Evolutionary conservation across 345 rosid species (phyloP), one percentile per base, ranked within the genome.

Genomic region (Syzygium aromaticum): DNA sequence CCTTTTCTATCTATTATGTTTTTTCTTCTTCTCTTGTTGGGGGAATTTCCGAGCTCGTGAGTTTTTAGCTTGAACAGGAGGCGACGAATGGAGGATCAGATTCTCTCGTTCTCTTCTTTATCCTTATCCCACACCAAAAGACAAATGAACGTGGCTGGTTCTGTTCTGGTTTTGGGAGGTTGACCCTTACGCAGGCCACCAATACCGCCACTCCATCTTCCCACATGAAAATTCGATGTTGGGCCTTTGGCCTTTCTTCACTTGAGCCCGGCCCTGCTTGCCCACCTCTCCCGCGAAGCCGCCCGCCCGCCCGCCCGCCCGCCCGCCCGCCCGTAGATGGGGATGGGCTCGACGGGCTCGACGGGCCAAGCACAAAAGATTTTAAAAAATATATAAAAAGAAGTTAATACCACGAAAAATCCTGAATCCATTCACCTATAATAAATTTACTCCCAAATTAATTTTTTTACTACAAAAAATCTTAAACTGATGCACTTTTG

Each of bases 21-120:
- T 30, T 30, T 0, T 2, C 0, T 7, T 15, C 8, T 8, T 1
- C 1, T 15, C 15, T 1, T 4, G 8, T 9, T 7, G 0, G 11
- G 11, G 78, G 78, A 67, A 33, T 38, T 67, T 17, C 21, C 46
- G 82, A 73, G 27, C 82, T 38, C 23, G 82, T 73, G 49, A 38
- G 49, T 19, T 73, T 73, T 73, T 38, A 38, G 82, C 82, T 73
- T 38, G 82, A 73, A 73, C 49, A 9, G 49, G 21, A 73, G 80
- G 80, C 5, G 49, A 73, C 0, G 80, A 19, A 33, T 73, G 80
- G 19, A 73, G 49, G 27, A 73, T 73, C 82, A 40, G 82, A 73
- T 73, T 73, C 49, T 38, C 49, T 73, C 43, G 12, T 73, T 1
- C 82, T 49, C 82, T 38, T 30, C 19, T 73, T 10, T 38, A 73